These are phyloP conservation scores for Aspergillus tubingensis DNA, from an alignment of 2,329 filamentous ascomycete genomes.

Conservation along the genomic window DNA sequence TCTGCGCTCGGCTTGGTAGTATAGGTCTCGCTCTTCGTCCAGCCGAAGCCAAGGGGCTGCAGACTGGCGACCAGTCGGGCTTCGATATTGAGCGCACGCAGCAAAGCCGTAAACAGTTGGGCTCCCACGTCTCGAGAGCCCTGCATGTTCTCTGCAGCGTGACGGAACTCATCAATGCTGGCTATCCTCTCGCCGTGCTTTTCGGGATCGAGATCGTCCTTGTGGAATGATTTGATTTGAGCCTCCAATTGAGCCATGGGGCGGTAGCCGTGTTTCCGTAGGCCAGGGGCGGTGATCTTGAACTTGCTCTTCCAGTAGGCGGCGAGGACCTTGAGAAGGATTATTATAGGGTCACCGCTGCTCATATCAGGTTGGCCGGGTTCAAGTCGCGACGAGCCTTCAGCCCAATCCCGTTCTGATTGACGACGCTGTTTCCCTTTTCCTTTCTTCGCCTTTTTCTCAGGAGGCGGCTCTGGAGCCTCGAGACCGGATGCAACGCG, in stretches of 20 bases:
- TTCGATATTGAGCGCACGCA: conserved; percentile 79
- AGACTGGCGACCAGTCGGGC: conserved; percentile 80
- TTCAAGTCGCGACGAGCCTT: conserved; percentile 68
- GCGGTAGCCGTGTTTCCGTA: conserved; percentile 91
- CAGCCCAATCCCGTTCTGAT: conserved; percentile 67
- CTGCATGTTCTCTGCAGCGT: conserved; percentile 66
- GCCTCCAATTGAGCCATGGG: conserved; percentile 71
- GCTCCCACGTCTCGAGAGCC: conserved; percentile 87
- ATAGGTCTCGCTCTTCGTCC: conserved; percentile 83
- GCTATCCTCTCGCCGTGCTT: conserved; percentile 75
- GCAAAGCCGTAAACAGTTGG: conserved; percentile 83
- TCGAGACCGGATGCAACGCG: conserved; percentile 66
- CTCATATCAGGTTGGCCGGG: conserved; percentile 74
- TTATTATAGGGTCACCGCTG: conserved; percentile 76
- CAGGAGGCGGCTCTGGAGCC: conserved; percentile 44
- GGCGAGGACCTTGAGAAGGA: conserved; percentile 73
- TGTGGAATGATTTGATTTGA: conserved; percentile 70
- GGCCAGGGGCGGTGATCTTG: conserved; percentile 70
- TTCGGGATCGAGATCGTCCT: conserved; percentile 61
- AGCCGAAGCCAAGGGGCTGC: conserved; percentile 86
- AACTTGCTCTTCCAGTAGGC: conserved; percentile 90
- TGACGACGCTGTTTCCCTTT: conserved; percentile 43
- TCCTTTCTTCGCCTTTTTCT: conserved; percentile 45
- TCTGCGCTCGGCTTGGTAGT: conserved; percentile 39
- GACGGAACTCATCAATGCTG: conserved; percentile 67